Conservation (phyloP, 352 stramenopile species). For the Thalassiosira mediterranea region DNA sequence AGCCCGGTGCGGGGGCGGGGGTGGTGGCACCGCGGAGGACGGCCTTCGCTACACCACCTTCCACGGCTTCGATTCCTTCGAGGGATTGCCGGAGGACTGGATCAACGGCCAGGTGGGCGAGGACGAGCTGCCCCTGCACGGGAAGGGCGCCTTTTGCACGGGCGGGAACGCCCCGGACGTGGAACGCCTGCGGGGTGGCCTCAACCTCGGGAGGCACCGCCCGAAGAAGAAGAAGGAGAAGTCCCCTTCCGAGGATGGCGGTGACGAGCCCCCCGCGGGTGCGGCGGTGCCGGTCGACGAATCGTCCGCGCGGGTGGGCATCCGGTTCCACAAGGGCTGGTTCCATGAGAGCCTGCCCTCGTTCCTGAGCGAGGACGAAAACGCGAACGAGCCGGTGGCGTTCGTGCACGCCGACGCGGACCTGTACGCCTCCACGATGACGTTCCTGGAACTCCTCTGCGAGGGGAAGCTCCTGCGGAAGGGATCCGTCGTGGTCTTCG, state of each 20-base stretch:
- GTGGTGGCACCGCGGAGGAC: neutral
- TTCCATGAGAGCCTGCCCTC: conserved; percentile 38
- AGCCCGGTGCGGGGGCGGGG: neutral
- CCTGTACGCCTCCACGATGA: conserved; percentile 36
- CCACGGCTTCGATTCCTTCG: conserved; percentile 61
- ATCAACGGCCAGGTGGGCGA: conserved; percentile 25
- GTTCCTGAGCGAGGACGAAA: conserved; percentile 20
- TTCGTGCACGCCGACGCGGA: conserved; percentile 51
- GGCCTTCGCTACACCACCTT: conserved; percentile 14
- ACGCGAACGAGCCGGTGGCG: conserved; percentile 17
- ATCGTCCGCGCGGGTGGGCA: too few relatives aligned
- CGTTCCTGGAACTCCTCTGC: conserved; percentile 25
- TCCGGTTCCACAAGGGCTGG: conserved; percentile 41
- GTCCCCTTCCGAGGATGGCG: too few relatives aligned
- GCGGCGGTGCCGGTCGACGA: too few relatives aligned
- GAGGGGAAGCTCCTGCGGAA: conserved; percentile 10
- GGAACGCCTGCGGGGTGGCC: neutral
- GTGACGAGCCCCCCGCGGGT: too few relatives aligned
- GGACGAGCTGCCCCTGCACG: conserved; percentile 23
- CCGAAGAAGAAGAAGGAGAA: too few relatives aligned
- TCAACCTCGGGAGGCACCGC: too few relatives aligned
- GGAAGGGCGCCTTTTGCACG: conserved; percentile 5
- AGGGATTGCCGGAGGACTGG: conserved; percentile 51
- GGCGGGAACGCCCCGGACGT: conserved; percentile 5
- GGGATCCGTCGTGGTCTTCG: conserved; percentile 38